Conservation (phyloP, 2,329 filamentous ascomycete genomes). For the Curvularia sp. region DNA sequence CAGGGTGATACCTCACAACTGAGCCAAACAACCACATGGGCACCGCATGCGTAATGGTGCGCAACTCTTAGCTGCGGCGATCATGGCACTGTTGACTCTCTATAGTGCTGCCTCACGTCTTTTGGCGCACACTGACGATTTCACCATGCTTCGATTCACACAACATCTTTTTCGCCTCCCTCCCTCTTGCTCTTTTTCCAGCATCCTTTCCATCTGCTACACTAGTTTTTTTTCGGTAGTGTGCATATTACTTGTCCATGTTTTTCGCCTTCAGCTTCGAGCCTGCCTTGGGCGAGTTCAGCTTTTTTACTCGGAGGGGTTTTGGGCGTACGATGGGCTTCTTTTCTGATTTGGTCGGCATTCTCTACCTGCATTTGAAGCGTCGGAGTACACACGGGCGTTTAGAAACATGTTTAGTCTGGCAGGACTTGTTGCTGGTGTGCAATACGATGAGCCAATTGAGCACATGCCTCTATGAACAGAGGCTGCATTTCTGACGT, state of each 20-base stretch:
- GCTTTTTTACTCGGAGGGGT: conserved; percentile 9
- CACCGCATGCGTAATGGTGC: conserved; percentile 1
- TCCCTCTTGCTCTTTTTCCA: conserved; percentile 8
- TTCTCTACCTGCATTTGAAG: conserved; percentile 18
- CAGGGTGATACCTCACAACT: conserved; percentile 44
- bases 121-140: conserved; percentile 19
- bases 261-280: conserved; percentile 13
- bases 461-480: conserved; percentile 2
- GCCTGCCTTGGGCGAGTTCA: conserved; percentile 8
- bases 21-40: conserved; percentile 9
- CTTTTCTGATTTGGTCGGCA: conserved; percentile 8
- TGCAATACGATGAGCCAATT: conserved; percentile 7
- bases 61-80: not conserved
- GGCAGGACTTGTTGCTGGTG: conserved; percentile 2
- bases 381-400: conserved; percentile 19
- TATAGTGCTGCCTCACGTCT: conserved; percentile 10
- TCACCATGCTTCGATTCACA: conserved; percentile 22
- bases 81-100: not conserved
- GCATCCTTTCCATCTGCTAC: conserved; percentile 28
- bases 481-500: conserved; percentile 1
- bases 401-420: conserved; percentile 14
- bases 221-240: conserved; percentile 21
- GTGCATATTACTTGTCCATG: conserved; percentile 20
- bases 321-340: conserved; percentile 10
- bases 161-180: conserved; percentile 18